Evolutionary conservation across 2,329 filamentous ascomycete genomes (phyloP).

Genomic region (Alternaria sp.): DNA sequence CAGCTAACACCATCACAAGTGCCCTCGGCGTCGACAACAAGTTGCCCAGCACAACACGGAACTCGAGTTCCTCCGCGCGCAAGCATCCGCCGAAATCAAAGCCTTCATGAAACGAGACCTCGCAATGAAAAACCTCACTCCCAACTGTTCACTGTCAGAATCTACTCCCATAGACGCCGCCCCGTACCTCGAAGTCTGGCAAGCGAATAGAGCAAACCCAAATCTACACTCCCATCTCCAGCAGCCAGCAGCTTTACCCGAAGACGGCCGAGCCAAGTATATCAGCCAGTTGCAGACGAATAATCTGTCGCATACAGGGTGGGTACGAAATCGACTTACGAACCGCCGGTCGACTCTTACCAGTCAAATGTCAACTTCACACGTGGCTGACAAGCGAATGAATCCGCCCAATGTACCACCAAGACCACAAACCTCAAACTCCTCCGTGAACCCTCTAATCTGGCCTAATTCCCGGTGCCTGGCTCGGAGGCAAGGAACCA

Average conservation of each 20-base stretch:
- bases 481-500: too few relatives aligned
- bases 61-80: not conserved
- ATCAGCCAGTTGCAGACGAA: not conserved
- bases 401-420: not conserved
- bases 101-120: not conserved
- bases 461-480: not conserved
- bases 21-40: not conserved
- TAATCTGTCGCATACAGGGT: not conserved
- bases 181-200: not conserved
- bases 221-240: not conserved
- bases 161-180: not conserved
- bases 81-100: constrained; percentile 1
- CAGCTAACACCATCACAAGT: constrained; percentile 3
- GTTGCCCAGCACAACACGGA: not conserved
- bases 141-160: too few relatives aligned
- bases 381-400: not conserved
- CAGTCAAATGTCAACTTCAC: not conserved
- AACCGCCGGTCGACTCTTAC: not conserved
- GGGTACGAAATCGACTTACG: not conserved
- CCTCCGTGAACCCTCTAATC: not conserved
- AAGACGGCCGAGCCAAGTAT: not conserved
- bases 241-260: not conserved
- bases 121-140: not conserved
- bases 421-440: not conserved
- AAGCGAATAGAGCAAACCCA: not conserved